Evolutionary conservation across 441 rosid species (phyloP), one percentile per base, ranked within the genome.

Genomic region (Populus hybrid): DNA sequence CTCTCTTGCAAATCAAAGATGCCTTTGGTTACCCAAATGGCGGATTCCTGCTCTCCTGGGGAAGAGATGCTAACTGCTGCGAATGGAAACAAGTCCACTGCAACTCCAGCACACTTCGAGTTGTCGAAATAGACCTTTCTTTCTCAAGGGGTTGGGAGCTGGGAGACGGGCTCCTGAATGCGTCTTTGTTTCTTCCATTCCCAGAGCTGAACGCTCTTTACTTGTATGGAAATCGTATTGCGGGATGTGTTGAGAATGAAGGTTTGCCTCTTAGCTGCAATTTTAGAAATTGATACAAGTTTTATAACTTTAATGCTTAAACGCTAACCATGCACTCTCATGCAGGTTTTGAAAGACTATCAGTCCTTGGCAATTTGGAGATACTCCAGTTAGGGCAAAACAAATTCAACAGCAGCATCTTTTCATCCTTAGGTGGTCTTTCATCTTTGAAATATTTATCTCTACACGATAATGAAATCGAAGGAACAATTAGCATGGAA

Each of bases 171-270:
- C 69, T 66, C 21, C 74, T 76, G 2, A 78, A 70, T 40, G 32
- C 67, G 10, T 72, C 83, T 66, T 42, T 73, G 53, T 76, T 76
- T 70, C 75, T 72, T 70, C 72, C 79, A 11, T 83, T 83, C 21
- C 3, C 16, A 46, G 65, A 79, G 53, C 19, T 81, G 5, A 38
- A 42, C 6, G 6, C 0, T 32, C 84, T 81, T 67, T 0, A 7
- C 70, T 28, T 83, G n/a, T 0, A 0, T 0, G 3, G 0, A 0
- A 80, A 69, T 16, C 0, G 0, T 1, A 80, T 78, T 11, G 57
- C 18, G 4, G 57, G 57, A 11, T 46, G 57, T 12, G 2, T 75
- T 8, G 63, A 78, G 38, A 75, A 82, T 23, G 77, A 68, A 76
- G 84, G 79, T 81, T 11, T 72, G n/a, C 4, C 38, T 30, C 46